phyloP scores from a whole-genome alignment of 495 filamentous ascomycete genomes.

The Aspergillus biplanus region DNA sequence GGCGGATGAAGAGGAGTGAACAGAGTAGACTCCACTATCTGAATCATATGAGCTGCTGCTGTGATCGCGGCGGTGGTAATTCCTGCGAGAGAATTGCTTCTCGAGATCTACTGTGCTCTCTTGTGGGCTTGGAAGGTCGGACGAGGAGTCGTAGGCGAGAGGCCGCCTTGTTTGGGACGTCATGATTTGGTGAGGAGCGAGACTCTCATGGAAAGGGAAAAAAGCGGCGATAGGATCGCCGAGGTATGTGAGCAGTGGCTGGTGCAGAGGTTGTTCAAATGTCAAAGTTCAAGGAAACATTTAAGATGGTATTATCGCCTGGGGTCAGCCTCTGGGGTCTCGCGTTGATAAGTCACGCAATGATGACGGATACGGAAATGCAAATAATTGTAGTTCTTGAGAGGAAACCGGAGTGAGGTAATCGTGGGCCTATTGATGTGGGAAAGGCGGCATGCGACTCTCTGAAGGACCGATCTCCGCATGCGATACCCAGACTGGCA shows the following conservation, averaged over 20 bases:
- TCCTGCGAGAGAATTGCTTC: constrained; percentile 37
- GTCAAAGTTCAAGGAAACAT: constrained; percentile 7
- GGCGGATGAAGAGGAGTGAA: constrained; percentile 35
- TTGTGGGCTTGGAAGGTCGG: constrained; percentile 23
- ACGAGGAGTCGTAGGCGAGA: constrained; percentile 36
- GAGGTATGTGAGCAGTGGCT: not conserved
- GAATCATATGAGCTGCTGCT: constrained; percentile 35
- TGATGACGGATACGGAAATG: not conserved
- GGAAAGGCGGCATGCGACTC: not conserved
- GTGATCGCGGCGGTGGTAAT: constrained; percentile 27
- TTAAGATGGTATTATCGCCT: not conserved
- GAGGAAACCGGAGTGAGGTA: not conserved
- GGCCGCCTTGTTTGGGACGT: constrained; percentile 42
- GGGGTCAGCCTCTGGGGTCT: not conserved
- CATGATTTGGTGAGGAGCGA: constrained; percentile 37
- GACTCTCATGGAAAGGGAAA: constrained; percentile 3
- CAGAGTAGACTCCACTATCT: constrained; percentile 33
- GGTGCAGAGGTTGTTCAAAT: constrained; percentile 12
- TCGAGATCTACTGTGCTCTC: constrained; percentile 40
- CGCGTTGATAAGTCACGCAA: not conserved
- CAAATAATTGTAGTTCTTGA: not conserved
- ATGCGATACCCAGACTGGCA: constrained; percentile 1
- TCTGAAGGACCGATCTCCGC: not conserved
- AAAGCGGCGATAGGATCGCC: not conserved
- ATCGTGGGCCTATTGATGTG: not conserved